Base-by-base conservation (phyloP, 78 protist species). In the Dictyostelium brefeldianum region DNA sequence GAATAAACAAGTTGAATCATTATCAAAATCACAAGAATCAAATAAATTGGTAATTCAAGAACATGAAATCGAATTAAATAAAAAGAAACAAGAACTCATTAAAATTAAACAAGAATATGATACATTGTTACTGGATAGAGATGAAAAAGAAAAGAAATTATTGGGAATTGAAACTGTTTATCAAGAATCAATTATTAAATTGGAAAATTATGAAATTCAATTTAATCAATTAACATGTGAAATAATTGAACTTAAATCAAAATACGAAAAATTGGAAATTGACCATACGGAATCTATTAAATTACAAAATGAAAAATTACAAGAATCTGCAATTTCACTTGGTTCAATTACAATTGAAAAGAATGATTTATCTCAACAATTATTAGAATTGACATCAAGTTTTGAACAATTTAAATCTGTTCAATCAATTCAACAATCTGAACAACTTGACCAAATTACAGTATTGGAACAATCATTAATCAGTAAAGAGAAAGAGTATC, bases 1-100 rank as follows among this genome's bases (percentile, higher is more conserved):
- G 3, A 78, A 54, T 36, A 78, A 78, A 78, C 18, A 17, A 7
- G 83, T 78, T 56, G 83, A 78, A 56, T 54, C 56, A 48, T 59
- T 78, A 50, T 31, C 83, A 27, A 78, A 78, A 36, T 36, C 65
- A 5, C 53, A 36, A 54, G 83, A 78, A 18, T 36, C 65, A 18
- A 20, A 54, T 18, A 78, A 78, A 36, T 1, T 50, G 0, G 27
- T 20, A 7, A 25, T 54, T 9, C 15, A 2, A 4, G 83, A 78
- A 20, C 18, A 36, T 6, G 73, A 78, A 36, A 4, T 22, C 6
- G 83, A 78, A 8, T 22, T 54, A 2, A 5, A n/a, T 27, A 78
- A 54, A 27, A 78, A 78, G 36, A 36, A 56, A 11, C 18, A 0
- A 12, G 83, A 78, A 10, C 4, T 78, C 4, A 43, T 36, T 54